Evolutionary conservation across 306 rosid species (phyloP), one percentile per base, ranked within the genome.

Genomic region (Erythrophleum fordii): DNA sequence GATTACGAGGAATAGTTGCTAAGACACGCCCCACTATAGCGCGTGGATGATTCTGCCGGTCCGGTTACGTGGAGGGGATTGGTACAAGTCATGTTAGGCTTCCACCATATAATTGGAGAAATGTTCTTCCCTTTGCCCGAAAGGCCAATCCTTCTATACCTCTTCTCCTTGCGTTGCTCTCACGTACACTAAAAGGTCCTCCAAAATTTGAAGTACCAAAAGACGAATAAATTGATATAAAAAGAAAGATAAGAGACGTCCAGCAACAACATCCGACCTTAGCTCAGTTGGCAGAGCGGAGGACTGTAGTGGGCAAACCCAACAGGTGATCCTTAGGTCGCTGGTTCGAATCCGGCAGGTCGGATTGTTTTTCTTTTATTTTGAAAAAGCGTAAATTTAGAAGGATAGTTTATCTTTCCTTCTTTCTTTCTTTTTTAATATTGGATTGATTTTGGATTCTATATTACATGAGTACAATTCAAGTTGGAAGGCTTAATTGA

Each of bases 41-140:
- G 84, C 91, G 92, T 91, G 81, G 2, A 1, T 0, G 0, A 1
- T 18, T 75, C 53, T 56, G 28, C 61, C 53, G 18, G 62, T 56
- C 53, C 53, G 6, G 69, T 66, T 59, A 26, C 67, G 72, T 16
- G 41, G n/a, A 0, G 2, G 29, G 25, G 3, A 10, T 23, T 25
- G 41, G 25, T 35, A 71, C 84, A 85, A 71, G 82, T 88, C 85
- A 82, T 79, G 87, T 23, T 65, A 22, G 70, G 51, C 72, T 79
- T 23, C 35, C 73, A 22, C 52, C 52, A 23, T 5, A 11, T 11
- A 53, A 68, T 41, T 20, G 12, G 6, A 34, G 20, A 55, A 31
- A 42, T 67, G 85, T 9, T 72, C 85, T 65, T 84, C 72, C 68
- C 28, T 73, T 72, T 11, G 37, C 72, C 42, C 69, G 35, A 73